These are phyloP conservation scores for Gilbertella persicaria DNA, from an alignment of 371 early-diverging fungal genomes.

Conservation along the genomic window DNA sequence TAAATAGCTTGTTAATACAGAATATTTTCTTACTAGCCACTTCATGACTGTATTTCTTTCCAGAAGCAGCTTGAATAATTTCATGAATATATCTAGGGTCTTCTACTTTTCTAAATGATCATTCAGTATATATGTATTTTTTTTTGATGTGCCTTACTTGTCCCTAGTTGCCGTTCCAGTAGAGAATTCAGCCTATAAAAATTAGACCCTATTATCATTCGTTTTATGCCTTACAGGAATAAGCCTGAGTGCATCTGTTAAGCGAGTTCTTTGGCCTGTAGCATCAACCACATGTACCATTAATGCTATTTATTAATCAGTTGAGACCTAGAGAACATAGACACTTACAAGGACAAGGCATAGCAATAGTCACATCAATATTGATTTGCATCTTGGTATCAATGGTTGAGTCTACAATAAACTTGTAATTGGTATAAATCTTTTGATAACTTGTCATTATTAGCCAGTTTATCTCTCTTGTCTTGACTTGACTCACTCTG, in stretches of 20 bases:
- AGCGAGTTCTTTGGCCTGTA: constrained; percentile 43
- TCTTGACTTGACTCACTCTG: constrained; percentile 57
- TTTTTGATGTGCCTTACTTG: constrained; percentile 22
- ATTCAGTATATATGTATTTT: background rate
- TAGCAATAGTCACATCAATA: constrained; percentile 86
- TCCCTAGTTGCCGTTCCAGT: constrained; percentile 37
- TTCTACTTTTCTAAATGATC: constrained; percentile 17
- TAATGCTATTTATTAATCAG: constrained; percentile 12
- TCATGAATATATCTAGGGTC: constrained; percentile 43
- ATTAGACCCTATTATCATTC: background rate
- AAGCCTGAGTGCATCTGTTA: constrained; percentile 41
- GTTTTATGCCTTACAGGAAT: constrained; percentile 39
- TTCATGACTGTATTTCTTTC: constrained; percentile 34
- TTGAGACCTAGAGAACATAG: too few species aligned
- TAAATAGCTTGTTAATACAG: background rate
- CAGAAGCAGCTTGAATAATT: constrained; percentile 46
- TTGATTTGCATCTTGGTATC: constrained; percentile 78
- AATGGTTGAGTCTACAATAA: constrained; percentile 73
- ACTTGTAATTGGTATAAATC: constrained; percentile 72
- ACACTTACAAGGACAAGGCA: constrained; percentile 82
- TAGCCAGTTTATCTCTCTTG: background rate
- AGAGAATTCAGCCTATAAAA: constrained; percentile 48
- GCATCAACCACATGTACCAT: constrained; percentile 53
- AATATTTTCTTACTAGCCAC: constrained; percentile 30
- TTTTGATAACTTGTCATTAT: constrained; percentile 35